Evolutionary conservation across 805 yeast genomes (phyloP), one percentile per base, ranked within the genome.

Genomic region (Zygosaccharomyces lentus): DNA sequence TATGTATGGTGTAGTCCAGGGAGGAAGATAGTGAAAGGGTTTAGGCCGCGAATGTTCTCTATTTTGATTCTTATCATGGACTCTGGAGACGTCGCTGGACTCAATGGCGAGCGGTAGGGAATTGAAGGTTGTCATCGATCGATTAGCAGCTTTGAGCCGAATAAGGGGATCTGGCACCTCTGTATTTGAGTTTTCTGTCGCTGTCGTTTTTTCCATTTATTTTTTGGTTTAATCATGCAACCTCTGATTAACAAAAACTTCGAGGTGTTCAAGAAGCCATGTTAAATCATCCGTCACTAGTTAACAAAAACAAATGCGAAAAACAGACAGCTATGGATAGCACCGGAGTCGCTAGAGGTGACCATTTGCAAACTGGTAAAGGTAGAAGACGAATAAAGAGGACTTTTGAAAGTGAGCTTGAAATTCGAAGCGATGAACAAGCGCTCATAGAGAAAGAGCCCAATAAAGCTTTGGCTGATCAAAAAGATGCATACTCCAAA

Each of bases 1-100:
- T 41, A 87, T 78, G 56, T 85, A 87, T 0, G 95, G 95, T 41
- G 84, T 82, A 1, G 81, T 79, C 95, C 95, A 86, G n/a, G 95
- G 95, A 6, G 95, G 95, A 6, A 76, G 72, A 55, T 84, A 85
- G 21, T 47, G 52, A n/a, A 44, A 17, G 44, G 34, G 24, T 41
- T 48, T 40, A 17, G 47, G 8, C 15, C 55, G 50, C 44, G 26
- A 10, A 19, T 10, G 4, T 16, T 38, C 34, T 17, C 34, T 32
- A 17, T 27, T 8, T 27, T 21, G 15, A 8, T 16, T 23, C 13
- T 9, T 38, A 27, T 27, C 34, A n/a, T 37, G n/a, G 17, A 17
- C 34, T 15, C 19, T 34, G 15, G 41, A 13, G 25, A 21, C 34
- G 16, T 42, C 29, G 12, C 29, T 29, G 5, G 26, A n/a, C 23